phyloP scores from a whole-genome alignment of 148 eudicot genomes.

The Hydrangea macrophylla region DNA sequence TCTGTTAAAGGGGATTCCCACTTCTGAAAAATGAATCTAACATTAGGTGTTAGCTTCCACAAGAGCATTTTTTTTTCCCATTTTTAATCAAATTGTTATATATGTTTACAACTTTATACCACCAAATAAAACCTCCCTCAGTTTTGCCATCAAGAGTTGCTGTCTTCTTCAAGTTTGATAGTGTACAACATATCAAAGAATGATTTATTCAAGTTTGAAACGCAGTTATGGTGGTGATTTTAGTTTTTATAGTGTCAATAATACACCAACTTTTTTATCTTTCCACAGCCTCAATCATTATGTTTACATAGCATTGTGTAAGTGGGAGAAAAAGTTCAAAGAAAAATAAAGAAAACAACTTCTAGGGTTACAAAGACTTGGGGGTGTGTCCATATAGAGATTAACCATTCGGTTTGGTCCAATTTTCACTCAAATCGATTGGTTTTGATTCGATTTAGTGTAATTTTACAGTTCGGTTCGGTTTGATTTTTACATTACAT shows the following conservation, averaged over 20 bases:
- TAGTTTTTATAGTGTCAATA: conserved; percentile 8
- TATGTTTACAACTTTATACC: no score
- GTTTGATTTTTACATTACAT: no score
- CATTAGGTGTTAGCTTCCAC: background rate
- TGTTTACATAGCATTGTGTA: background rate
- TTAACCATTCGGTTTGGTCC: no score
- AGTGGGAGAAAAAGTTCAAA: background rate
- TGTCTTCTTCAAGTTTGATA: background rate
- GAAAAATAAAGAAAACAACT: background rate
- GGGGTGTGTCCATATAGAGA: no score
- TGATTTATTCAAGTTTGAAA: conserved; percentile 13
- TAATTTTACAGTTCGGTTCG: no score
- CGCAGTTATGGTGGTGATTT: background rate
- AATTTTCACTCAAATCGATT: no score
- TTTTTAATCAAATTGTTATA: no score
- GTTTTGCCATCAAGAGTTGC: conserved; percentile 1
- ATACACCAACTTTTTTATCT: background rate
- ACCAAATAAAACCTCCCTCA: conserved; percentile 15
- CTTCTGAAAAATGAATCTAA: background rate
- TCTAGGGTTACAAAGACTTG: background rate
- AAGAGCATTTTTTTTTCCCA: background rate
- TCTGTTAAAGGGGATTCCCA: background rate
- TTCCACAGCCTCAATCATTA: background rate
- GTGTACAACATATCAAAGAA: conserved; percentile 4
- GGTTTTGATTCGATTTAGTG: no score